These are phyloP conservation scores for Dioscorea cayenensis DNA, from an alignment of 116 monocot species.

Conservation along the genomic window DNA sequence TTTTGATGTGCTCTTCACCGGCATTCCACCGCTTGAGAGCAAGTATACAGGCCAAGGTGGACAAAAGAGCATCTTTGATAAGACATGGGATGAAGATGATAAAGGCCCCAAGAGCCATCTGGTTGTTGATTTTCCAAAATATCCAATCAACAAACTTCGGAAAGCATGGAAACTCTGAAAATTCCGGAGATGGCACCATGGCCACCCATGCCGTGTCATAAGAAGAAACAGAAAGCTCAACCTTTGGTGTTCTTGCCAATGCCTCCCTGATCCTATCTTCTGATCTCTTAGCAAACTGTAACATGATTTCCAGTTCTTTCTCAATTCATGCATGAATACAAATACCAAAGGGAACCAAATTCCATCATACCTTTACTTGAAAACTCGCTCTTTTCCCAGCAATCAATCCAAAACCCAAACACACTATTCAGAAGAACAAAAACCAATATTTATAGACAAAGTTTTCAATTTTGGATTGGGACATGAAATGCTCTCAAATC, in stretches of 20 bases:
- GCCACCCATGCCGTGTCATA: conserved; percentile 95
- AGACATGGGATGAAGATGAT: conserved; percentile 19
- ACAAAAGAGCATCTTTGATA: conserved; percentile 54
- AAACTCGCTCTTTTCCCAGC: not conserved
- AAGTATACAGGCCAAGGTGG: conserved; percentile 64
- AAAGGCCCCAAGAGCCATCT: conserved; percentile 76
- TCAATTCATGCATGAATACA: not conserved
- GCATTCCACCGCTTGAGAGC: conserved; percentile 58
- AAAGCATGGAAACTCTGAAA: conserved; percentile 53
- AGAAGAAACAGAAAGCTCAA: conserved; percentile 44
- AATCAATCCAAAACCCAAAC: conserved; percentile 8
- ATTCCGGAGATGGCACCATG: conserved; percentile 70
- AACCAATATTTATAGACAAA: too few relatives aligned
- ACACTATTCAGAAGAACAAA: conserved; percentile 4
- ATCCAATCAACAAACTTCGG: conserved; percentile 78
- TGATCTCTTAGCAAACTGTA: conserved; percentile 18
- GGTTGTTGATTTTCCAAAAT: conserved; percentile 64
- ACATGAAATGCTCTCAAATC: too few relatives aligned
- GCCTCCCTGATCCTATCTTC: conserved; percentile 41
- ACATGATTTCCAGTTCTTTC: not conserved
- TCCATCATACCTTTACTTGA: conserved; percentile 11
- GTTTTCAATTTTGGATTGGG: not conserved
- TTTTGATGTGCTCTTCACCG: conserved; percentile 61
- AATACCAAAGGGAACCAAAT: not conserved
- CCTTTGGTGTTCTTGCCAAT: conserved; percentile 9